Percentiles rank a stretch among this genome's conserved stretches.
Evolutionary conservation across 108 stramenopile species (phyloP).

Genomic region (Mayamaea pseudoterrestris): DNA sequence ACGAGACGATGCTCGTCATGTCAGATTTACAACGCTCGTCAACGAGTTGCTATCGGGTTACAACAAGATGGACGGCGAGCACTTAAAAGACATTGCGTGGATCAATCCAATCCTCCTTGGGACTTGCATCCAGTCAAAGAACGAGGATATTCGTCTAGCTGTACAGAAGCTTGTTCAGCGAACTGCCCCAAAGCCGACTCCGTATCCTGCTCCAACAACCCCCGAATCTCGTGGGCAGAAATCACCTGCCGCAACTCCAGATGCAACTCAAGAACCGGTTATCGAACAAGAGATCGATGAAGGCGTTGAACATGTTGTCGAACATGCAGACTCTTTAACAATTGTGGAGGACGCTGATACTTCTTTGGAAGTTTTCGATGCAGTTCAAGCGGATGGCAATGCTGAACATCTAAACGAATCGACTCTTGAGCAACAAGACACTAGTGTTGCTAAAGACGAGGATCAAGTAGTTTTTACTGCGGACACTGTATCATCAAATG

Average conservation of each 20-base stretch:
- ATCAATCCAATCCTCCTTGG: constrained; percentile 21
- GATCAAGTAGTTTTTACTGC: background rate
- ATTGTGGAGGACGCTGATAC: too few species aligned
- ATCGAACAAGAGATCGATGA: background rate
- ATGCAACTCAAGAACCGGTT: background rate
- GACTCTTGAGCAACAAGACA: background rate
- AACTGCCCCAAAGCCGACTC: too few species aligned
- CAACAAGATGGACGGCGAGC: constrained; percentile 16
- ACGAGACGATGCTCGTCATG: constrained; percentile 11
- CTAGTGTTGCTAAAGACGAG: background rate
- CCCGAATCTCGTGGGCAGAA: background rate
- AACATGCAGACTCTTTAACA: too few species aligned
- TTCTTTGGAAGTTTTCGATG: too few species aligned
- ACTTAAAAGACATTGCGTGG: constrained; percentile 18
- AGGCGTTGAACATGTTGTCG: too few species aligned
- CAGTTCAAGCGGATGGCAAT: too few species aligned
- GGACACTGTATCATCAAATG: background rate
- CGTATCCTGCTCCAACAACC: too few species aligned
- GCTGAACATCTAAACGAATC: background rate
- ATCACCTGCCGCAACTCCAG: background rate
- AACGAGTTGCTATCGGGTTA: constrained; percentile 26
- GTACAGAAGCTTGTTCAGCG: constrained; percentile 21
- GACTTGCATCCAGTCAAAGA: constrained; percentile 17
- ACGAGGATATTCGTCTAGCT: constrained; percentile 16
- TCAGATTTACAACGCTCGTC: constrained; percentile 13